Conservation (phyloP, 2,329 filamentous ascomycete genomes). For the Botrytis deweyae region DNA sequence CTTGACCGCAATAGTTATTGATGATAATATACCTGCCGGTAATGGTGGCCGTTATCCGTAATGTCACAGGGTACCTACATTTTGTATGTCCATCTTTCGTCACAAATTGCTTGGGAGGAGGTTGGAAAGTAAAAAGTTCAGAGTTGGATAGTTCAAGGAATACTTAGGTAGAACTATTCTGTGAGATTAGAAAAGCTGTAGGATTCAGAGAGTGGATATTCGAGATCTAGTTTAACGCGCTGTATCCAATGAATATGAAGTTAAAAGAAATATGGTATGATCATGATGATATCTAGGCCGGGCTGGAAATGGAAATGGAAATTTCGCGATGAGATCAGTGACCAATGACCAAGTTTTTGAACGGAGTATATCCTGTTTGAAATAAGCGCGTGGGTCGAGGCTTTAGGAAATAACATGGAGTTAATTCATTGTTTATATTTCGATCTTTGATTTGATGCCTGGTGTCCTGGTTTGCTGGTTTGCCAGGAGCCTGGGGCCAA, state of each 20-base stretch:
- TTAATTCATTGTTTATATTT: not conserved
- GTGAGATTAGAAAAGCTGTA: not conserved
- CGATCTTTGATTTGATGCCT: not conserved
- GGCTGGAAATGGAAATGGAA: not conserved
- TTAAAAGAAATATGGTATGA: not conserved
- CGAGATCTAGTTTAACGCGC: not conserved
- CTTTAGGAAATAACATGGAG: not conserved
- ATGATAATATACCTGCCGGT: not conserved
- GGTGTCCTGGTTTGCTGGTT: not conserved
- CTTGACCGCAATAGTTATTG: not conserved
- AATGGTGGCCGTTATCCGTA: not conserved
- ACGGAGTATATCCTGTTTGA: constrained; percentile 7
- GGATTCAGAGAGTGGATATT: not conserved
- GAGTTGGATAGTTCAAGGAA: not conserved
- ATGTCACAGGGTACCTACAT: not conserved
- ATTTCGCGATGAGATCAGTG: not conserved
- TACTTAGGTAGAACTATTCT: not conserved
- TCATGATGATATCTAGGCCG: not conserved
- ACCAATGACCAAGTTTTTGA: not conserved
- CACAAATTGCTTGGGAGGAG: not conserved
- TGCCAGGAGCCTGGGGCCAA: not conserved
- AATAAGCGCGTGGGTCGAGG: not conserved
- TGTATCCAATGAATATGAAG: not conserved
- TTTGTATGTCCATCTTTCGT: not conserved
- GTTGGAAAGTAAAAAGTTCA: not conserved